Percentiles rank a stretch among this genome's conserved stretches.
Conservation (phyloP, 2,329 filamentous ascomycete species). For the Geosmithia putterillii region DNA sequence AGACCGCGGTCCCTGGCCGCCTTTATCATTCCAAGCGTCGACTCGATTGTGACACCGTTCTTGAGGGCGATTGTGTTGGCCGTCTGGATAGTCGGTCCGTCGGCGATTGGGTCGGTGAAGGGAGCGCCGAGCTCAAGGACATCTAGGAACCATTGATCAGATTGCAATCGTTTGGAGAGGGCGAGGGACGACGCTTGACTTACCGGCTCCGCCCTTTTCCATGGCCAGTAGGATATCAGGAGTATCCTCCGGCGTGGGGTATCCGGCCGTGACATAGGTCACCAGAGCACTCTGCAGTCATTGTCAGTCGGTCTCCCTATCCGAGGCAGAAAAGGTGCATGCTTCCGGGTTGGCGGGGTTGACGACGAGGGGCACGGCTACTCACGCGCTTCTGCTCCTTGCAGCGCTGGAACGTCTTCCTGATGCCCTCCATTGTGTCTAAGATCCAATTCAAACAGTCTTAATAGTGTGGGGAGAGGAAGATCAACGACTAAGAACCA, state of each 20-base stretch:
- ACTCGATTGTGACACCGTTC: slow-evolving; percentile 76
- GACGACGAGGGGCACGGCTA: slow-evolving; percentile 13
- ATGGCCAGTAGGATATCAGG: slow-evolving; percentile 76
- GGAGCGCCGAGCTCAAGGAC: slow-evolving; percentile 92
- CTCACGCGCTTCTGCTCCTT: slow-evolving; percentile 46
- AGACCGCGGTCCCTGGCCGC: slow-evolving; percentile 68
- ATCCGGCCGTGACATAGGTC: slow-evolving; percentile 93
- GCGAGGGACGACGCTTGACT: slow-evolving; percentile 10
- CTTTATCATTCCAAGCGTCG: slow-evolving; percentile 72
- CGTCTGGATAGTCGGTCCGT: slow-evolving; percentile 93
- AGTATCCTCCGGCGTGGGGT: slow-evolving; percentile 69
- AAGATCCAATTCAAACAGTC: background rate
- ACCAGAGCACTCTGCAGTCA: slow-evolving; percentile 63
- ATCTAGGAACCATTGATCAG: slow-evolving; percentile 31
- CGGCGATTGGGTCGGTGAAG: slow-evolving; percentile 96
- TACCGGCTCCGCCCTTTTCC: slow-evolving; percentile 86
- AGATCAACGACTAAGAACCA: background rate
- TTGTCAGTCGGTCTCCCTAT: slow-evolving; percentile 7
- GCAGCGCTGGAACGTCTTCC: slow-evolving; percentile 46
- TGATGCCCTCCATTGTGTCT: slow-evolving; percentile 40
- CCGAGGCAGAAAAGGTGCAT: background rate
- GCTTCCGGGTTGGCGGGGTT: background rate
- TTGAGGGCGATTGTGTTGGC: slow-evolving; percentile 80
- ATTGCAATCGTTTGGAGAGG: background rate
- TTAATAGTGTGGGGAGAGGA: background rate